Percentiles rank a stretch among this genome's conserved stretches.
phyloP scores from a whole-genome alignment of 768 basidiomycete species.

The Leucosporidium yakuticum region DNA sequence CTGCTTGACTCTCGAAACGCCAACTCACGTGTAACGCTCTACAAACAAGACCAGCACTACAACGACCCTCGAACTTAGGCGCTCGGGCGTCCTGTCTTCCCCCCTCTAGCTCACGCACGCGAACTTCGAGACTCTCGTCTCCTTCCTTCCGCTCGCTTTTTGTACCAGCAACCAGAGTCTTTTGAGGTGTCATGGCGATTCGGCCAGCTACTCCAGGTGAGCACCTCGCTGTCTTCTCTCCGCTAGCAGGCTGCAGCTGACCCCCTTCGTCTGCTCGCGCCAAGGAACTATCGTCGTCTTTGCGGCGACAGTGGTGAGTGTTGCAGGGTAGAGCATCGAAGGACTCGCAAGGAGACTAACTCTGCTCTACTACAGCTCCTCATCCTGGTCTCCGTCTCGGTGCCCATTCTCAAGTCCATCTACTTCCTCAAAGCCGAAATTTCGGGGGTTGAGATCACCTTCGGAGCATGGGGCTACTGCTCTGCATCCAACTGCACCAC shows the following conservation, averaged over 20 bases:
- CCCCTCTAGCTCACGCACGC: too few species aligned
- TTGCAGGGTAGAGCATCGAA: neutral
- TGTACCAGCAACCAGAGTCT: too few species aligned
- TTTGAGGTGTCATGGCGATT: neutral
- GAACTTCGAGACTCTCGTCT: too few species aligned
- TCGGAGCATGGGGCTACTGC: constrained; percentile 90
- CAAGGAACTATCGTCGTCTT: constrained; percentile 30
- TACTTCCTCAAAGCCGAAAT: constrained; percentile 69
- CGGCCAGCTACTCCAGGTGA: constrained; percentile 14
- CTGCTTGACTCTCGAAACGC: too few species aligned
- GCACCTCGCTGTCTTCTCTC: neutral
- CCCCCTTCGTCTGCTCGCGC: too few species aligned
- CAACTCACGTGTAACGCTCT: too few species aligned
- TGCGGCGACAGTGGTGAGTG: constrained; percentile 22
- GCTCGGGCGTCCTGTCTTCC: too few species aligned
- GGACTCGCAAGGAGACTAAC: neutral
- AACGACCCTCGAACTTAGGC: too few species aligned
- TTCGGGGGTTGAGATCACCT: constrained; percentile 57
- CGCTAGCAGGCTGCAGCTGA: neutral
- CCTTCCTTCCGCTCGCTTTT: too few species aligned
- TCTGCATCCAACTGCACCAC: constrained; percentile 64
- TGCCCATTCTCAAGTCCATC: constrained; percentile 79
- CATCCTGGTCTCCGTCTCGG: constrained; percentile 80
- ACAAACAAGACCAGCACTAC: too few species aligned
- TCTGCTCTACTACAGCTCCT: constrained; percentile 49